Conservation (phyloP, 176 grass and related monocot genomes). For the Dendrocalamus sinicus region DNA sequence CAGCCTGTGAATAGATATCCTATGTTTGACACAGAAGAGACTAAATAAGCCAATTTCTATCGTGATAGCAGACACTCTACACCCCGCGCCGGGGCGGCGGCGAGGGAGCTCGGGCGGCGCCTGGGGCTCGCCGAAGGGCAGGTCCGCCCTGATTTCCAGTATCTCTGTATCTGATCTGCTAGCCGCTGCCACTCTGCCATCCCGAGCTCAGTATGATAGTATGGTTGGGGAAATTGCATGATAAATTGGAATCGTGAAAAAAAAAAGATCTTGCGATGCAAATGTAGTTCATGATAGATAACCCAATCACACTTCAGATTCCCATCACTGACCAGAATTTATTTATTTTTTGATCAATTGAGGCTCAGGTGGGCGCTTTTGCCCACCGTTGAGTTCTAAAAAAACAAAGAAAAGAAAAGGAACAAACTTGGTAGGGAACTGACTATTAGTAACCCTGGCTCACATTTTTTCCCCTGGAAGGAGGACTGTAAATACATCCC, state of each 20-base stretch:
- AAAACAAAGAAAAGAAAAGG: background rate
- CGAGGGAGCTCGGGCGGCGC: too few species aligned
- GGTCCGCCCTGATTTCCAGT: too few species aligned
- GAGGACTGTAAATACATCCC: background rate
- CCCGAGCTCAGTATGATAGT: background rate
- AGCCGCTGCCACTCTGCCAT: background rate
- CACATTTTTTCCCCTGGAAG: background rate
- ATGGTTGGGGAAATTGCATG: background rate
- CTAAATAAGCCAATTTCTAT: too few species aligned
- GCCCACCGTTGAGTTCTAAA: background rate
- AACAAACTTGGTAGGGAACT: background rate
- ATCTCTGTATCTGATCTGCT: background rate
- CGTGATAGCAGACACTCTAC: too few species aligned
- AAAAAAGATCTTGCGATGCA: background rate
- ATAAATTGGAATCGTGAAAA: background rate
- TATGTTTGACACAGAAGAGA: too few species aligned
- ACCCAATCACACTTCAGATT: background rate
- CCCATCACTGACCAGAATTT: background rate
- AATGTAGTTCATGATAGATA: background rate
- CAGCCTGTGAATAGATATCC: too few species aligned
- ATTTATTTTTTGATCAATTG: background rate
- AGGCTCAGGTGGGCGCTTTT: background rate
- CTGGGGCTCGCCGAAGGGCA: too few species aligned
- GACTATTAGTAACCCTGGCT: background rate
- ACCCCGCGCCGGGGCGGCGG: too few species aligned